Conservation (phyloP, 2,329 filamentous ascomycete genomes). For the Alternaria panax region DNA sequence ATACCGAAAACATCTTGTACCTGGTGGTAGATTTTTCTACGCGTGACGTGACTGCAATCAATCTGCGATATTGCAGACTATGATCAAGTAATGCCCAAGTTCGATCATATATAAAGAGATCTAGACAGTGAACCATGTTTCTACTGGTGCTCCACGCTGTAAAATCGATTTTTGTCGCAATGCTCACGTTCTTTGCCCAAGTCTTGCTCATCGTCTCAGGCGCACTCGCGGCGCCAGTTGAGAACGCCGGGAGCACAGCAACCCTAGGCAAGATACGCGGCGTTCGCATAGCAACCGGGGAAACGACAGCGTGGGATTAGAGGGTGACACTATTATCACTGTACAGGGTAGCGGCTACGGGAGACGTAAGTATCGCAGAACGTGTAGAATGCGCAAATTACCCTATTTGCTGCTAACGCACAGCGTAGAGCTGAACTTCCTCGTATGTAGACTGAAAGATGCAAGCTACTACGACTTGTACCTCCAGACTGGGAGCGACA, state of each 20-base stretch:
- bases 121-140: background rate
- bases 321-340: slow-evolving; percentile 60
- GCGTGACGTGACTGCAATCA: slow-evolving; percentile 16
- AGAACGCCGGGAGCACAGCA: slow-evolving; percentile 26
- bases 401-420: background rate
- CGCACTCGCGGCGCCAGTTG: slow-evolving; percentile 19
- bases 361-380: slow-evolving; percentile 40
- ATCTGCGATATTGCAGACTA: slow-evolving; percentile 12
- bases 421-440: slow-evolving; percentile 57
- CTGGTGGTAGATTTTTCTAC: slow-evolving; percentile 5
- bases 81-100: background rate
- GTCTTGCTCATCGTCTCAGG: slow-evolving; percentile 12
- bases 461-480: slow-evolving; percentile 60
- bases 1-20: slow-evolving; percentile 4
- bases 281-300: slow-evolving; percentile 51
- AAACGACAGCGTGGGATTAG: slow-evolving; percentile 60
- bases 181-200: slow-evolving; percentile 16
- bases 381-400: background rate
- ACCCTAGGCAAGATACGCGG: slow-evolving; percentile 61
- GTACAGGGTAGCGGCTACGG: slow-evolving; percentile 55
- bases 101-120: background rate
- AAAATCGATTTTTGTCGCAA: background rate
- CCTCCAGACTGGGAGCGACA: slow-evolving; percentile 61
- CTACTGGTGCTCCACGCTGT: background rate
- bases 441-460: slow-evolving; percentile 55